These are phyloP conservation scores for Calonectria hongkongensis DNA, from an alignment of 2,329 filamentous ascomycete genomes.

Conservation along the genomic window DNA sequence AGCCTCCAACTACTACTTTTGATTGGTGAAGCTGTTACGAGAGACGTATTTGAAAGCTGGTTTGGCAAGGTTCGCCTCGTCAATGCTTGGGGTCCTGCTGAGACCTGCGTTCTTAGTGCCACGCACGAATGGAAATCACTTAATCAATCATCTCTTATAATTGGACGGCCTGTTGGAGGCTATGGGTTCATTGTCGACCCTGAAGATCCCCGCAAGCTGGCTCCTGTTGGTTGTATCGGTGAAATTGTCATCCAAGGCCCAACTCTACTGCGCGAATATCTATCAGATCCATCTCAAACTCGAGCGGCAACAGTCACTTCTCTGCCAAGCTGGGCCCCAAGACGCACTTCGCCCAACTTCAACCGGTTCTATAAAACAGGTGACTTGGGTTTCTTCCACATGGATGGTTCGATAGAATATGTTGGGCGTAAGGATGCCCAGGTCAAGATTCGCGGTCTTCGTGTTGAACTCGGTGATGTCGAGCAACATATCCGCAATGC, in stretches of 20 bases:
- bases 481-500: slow-evolving; percentile 44
- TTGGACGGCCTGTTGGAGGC: slow-evolving; percentile 40
- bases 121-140: slow-evolving; percentile 33
- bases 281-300: slow-evolving; percentile 56
- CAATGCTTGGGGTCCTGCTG: slow-evolving; percentile 41
- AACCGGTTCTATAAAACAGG: slow-evolving; percentile 65
- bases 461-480: slow-evolving; percentile 67
- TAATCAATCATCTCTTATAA: slow-evolving; percentile 25
- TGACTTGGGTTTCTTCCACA: slow-evolving; percentile 63
- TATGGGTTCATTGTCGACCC: slow-evolving; percentile 38
- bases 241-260: slow-evolving; percentile 55
- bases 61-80: slow-evolving; percentile 31
- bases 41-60: slow-evolving; percentile 36
- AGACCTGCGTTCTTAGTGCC: slow-evolving; percentile 35
- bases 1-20: slow-evolving; percentile 30
- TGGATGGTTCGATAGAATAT: slow-evolving; percentile 63
- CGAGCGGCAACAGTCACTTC: slow-evolving; percentile 7
- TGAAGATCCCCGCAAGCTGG: slow-evolving; percentile 21
- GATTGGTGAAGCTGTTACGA: slow-evolving; percentile 36
- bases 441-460: slow-evolving; percentile 75
- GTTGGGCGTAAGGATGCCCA: slow-evolving; percentile 74
- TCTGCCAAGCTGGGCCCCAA: slow-evolving; percentile 17
- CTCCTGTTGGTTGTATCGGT: slow-evolving; percentile 39
- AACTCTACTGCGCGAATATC: slow-evolving; percentile 67
- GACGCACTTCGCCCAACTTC: slow-evolving; percentile 1